phyloP scores from a whole-genome alignment of 495 filamentous ascomycete genomes.

The Xylaria flabelliformis region DNA sequence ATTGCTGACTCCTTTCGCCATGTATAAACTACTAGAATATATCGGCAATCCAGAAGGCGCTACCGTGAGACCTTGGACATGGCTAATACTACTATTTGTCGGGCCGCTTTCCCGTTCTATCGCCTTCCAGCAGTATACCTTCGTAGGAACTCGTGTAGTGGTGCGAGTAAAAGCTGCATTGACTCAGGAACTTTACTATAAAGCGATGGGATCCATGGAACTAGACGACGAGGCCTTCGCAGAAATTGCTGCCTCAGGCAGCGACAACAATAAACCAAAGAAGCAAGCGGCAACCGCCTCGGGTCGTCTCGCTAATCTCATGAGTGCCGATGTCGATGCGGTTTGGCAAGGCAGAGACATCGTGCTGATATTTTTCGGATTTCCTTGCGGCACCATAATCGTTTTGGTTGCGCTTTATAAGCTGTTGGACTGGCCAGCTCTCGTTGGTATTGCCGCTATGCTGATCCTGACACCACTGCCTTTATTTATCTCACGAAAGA shows the following conservation, averaged over 20 bases:
- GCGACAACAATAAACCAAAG: slow-evolving; percentile 32
- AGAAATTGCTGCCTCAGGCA: slow-evolving; percentile 36
- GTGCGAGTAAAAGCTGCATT: slow-evolving; percentile 55
- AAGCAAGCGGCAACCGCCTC: slow-evolving; percentile 48
- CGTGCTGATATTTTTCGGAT: slow-evolving; percentile 45
- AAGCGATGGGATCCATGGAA: slow-evolving; percentile 54
- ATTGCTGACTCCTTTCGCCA: slow-evolving; percentile 52
- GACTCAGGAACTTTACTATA: slow-evolving; percentile 59
- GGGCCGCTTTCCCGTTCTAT: slow-evolving; percentile 51
- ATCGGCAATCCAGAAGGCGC: slow-evolving; percentile 44
- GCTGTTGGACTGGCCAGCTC: slow-evolving; percentile 53
- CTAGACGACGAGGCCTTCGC: slow-evolving; percentile 49
- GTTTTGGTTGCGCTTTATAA: slow-evolving; percentile 51
- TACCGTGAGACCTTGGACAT: slow-evolving; percentile 48
- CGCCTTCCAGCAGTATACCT: slow-evolving; percentile 57
- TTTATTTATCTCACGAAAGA: slow-evolving; percentile 46
- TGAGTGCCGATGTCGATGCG: slow-evolving; percentile 58
- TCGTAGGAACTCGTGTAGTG: slow-evolving; percentile 52
- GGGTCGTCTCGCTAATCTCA: slow-evolving; percentile 56
- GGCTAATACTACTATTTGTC: slow-evolving; percentile 54
- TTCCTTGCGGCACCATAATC: slow-evolving; percentile 45
- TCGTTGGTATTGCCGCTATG: slow-evolving; percentile 51
- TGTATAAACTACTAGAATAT: slow-evolving; percentile 53
- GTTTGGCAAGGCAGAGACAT: slow-evolving; percentile 51
- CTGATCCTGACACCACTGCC: slow-evolving; percentile 49